These are phyloP conservation scores for Rasamsonia emersonii DNA, from an alignment of 2,329 filamentous ascomycete species.

Conservation along the genomic window DNA sequence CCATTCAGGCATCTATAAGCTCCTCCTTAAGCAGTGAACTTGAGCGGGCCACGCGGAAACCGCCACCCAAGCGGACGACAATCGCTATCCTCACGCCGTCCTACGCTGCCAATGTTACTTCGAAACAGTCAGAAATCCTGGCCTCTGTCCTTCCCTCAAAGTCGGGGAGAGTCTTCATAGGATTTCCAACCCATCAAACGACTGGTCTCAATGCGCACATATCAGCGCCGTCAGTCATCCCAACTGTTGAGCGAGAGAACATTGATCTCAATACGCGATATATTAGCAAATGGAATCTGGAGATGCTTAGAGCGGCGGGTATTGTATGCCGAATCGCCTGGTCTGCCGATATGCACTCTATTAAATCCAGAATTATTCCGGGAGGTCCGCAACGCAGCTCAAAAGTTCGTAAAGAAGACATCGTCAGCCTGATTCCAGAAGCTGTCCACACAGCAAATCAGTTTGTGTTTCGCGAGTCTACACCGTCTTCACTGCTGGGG, in stretches of 20 bases:
- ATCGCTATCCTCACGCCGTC: conserved; percentile 86
- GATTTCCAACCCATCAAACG: conserved; percentile 94
- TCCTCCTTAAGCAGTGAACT: conserved; percentile 71
- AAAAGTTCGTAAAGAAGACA: conserved; percentile 54
- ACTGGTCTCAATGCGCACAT: conserved; percentile 91
- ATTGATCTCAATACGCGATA: conserved; percentile 94
- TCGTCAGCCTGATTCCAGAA: conserved; percentile 63
- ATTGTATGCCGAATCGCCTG: conserved; percentile 86
- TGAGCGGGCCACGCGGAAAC: conserved; percentile 93
- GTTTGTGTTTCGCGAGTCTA: conserved; percentile 83
- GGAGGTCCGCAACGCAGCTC: conserved; percentile 21
- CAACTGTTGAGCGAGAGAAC: conserved; percentile 91
- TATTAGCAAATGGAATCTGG: conserved; percentile 90
- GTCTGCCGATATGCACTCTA: conserved; percentile 71
- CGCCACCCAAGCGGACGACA: conserved; percentile 77
- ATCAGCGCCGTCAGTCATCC: conserved; percentile 91
- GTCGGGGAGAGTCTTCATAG: conserved; percentile 89
- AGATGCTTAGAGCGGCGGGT: conserved; percentile 83
- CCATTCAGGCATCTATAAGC: conserved; percentile 66
- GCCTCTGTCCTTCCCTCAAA: conserved; percentile 82
- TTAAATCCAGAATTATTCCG: conserved; percentile 53
- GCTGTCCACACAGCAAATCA: conserved; percentile 77
- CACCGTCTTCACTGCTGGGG: conserved; percentile 74
- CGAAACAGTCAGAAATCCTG: conserved; percentile 66
- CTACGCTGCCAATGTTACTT: conserved; percentile 68